Base-by-base conservation (phyloP, 331 rosid genomes). In the Pyrus hybrid region DNA sequence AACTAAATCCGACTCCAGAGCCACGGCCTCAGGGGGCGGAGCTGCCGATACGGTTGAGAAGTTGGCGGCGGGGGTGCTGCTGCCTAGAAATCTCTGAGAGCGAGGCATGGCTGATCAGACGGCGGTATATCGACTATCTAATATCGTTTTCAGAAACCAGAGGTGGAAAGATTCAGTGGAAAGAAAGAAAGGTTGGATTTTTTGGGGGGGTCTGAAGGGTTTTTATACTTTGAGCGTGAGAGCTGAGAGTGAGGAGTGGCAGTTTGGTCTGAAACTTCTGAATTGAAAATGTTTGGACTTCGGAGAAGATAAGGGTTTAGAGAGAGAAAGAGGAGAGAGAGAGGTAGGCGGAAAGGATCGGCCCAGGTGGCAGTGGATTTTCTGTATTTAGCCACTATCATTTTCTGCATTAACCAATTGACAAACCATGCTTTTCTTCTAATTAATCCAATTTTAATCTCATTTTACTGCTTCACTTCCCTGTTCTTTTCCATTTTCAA, bases 1-100 rank as follows among this genome's bases (percentile, higher is more conserved):
- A 2, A 91, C 98, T 81, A 93, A 86, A 69, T 93, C 96, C 0
- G 95, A 93, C 45, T 93, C 93, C 21, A 87, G 20, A 0, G 88
- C 76, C 10, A 84, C 83, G 2, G 91, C 73, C 66, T 92, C 88
- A 26, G 93, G 93, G 1, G 97, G 97, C 0, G 96, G 96, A 0
- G 96, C 93, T 0, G 85, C 85, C 4, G 60, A 37, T 35, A 26
- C 28, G 1, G 69, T 54, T 1, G 78, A 2, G 37, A 8, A 26
- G 35, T 11, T 30, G 62, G 86, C 9, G 2, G 75, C 28, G 2
- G 67, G 47, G 3, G 78, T 1, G 47, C 26, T 58, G 37, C 13
- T 23, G 68, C 64, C 57, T 25, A 90, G 84, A 66, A 80, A 60
- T 71, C 87, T 80, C 2, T 81, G 58, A 20, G 73, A 5, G 49